Base-by-base conservation (phyloP, 305 asterid species). In the Fraxinus nigra region DNA sequence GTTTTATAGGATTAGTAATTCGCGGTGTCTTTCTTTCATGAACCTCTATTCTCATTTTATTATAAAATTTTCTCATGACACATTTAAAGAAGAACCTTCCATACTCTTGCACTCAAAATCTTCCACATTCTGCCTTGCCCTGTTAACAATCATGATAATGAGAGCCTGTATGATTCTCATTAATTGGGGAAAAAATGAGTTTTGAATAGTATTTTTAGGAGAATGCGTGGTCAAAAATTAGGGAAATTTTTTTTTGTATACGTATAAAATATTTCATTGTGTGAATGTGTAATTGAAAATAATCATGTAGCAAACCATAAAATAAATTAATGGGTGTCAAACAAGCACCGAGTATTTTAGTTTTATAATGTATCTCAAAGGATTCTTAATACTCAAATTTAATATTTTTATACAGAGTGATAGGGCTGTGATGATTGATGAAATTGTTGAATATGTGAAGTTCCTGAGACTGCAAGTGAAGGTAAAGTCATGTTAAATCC, bases 371-470 rank as follows among this genome's bases (percentile, higher is more conserved):
- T 16, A 24, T 20, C 54, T 4, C 6, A 37, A 30, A 13, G 8
- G 34, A 6, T 28, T 22, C 43, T 43, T 76, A 6, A 26, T 80
- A 18, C 18, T 78, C 72, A 67, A 78, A 81, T 77, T 30, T 24
- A 65, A 38, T 0, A 16, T 16, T 61, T 69, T 75, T 72, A 61
- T 77, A 83, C 97, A 96, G 98, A 92, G 97, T 34, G 99, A 96
- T 88, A 93, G 97, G 92, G 98, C 98, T 20, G 95, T 93, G 51
- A 96, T 96, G 98, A 93, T 96, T 82, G 99, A 96, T 85, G 99
- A 96, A 88, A 93, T 96, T 77, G 97, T 94, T 86, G 99, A 96
- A 84, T 96, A 96, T 78, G 98, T 96, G 81, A 96, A 96, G 90
- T 96, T 96, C 92, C 88, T 96, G 79, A 90, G 94, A 80, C 98